Base-by-base conservation (phyloP, 306 rosid species). In the Rubus idaeus region DNA sequence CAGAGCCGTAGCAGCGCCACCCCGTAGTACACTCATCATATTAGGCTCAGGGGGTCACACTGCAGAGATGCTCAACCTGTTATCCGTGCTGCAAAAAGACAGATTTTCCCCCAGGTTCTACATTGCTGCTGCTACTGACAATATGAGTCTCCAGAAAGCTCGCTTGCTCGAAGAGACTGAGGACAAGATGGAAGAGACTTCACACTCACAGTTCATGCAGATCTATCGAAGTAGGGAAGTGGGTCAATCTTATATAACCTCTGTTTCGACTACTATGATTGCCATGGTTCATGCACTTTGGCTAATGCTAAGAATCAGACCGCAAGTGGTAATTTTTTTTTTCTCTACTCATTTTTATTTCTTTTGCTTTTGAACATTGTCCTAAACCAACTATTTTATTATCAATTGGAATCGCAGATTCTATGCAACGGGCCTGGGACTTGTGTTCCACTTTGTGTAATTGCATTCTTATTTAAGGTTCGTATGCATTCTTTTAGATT, bases 401-500 rank as follows among this genome's bases (percentile, higher is more conserved):
- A 47, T 70, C 30, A 39, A 67, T 30, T 76, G 53, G 60, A 62
- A 56, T 80, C 66, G 50, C 87, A 94, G 98, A 88, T 91, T 86
- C 91, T 94, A 62, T 91, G 98, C 87, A 94, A 94, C 61, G 98
- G 98, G 76, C 97, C 96, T 40, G 98, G 98, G 81, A 94, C 98
- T 69, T 94, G 97, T 76, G 78, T 94, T 81, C 97, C 98, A 16
- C 85, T 94, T 41, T 94, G 98, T 74, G 78, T 83, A 63, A 91
- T 94, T 45, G 97, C 96, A 21, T 94, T 90, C 87, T 68, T 90
- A 70, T 91, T 89, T 68, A 91, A 94, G 98, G 98, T 91, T 75
- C 63, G 57, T 40, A 41, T 37, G 26, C 41, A 71, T 30, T 30
- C 35, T 30, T 30, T 30, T 30, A 62, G n/a, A 62, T 5, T 37